Evolutionary conservation across 108 stramenopile genomes (phyloP).

Genomic region (Cyclotella choctawhatcheeana): DNA sequence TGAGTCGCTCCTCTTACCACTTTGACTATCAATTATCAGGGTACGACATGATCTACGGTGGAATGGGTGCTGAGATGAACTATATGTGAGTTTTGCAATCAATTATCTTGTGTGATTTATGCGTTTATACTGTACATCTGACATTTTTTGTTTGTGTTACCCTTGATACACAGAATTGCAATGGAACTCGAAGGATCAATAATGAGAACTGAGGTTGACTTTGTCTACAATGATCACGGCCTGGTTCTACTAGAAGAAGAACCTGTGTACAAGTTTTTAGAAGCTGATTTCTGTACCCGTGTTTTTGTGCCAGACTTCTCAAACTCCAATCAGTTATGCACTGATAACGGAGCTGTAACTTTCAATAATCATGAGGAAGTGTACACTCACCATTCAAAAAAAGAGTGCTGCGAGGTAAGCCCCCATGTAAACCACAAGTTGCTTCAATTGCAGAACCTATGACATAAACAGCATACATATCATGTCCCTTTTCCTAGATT

Average conservation of each 20-base stretch:
- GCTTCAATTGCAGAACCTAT: no score
- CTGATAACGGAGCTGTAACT: not conserved
- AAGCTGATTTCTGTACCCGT: conserved; percentile 1
- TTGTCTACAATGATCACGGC: conserved; percentile 1
- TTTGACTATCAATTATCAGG: not conserved
- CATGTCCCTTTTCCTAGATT: not conserved
- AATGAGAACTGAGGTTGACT: not conserved
- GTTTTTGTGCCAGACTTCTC: not conserved
- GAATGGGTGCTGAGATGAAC: not conserved
- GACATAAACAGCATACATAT: no score
- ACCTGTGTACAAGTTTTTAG: not conserved
- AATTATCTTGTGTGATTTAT: not conserved
- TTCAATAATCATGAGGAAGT: not conserved
- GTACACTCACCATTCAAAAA: conserved; percentile 2
- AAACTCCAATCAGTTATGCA: not conserved
- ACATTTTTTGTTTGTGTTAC: no score
- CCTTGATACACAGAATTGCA: not conserved
- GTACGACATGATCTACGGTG: conserved; percentile 6
- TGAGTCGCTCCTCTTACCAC: not conserved
- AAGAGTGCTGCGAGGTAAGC: conserved; percentile 10
- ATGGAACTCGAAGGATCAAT: conserved; percentile 8
- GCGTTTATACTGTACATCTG: no score
- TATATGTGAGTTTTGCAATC: not conserved
- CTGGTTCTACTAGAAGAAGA: not conserved
- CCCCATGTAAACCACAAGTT: no score